A percentile compares a stretch with the other conserved stretches of the same genome.
phyloP scores from a whole-genome alignment of 2,329 filamentous ascomycete genomes.

The Penicillium sp. region DNA sequence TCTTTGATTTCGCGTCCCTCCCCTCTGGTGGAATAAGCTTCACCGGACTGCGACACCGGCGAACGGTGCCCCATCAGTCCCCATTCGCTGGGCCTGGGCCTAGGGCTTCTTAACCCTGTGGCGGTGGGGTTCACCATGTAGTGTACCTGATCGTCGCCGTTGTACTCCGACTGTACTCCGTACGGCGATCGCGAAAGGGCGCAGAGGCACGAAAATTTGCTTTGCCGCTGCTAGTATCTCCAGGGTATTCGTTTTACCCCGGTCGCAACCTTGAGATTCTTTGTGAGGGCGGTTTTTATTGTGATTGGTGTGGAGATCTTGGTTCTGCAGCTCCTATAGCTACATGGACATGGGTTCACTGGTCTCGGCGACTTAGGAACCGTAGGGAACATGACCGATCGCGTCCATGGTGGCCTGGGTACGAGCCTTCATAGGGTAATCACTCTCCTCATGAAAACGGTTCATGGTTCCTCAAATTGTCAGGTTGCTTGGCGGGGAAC shows the following conservation, averaged over 20 bases:
- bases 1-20: not conserved
- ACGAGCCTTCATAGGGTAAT: not conserved
- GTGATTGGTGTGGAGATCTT: not conserved
- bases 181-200: not conserved
- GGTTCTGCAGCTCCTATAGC: not conserved
- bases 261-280: not conserved
- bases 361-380: not conserved
- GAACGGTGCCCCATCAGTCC: not conserved
- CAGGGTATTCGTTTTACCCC: not conserved
- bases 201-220: not conserved
- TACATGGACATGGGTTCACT: not conserved
- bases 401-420: not conserved
- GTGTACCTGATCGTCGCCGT: not conserved
- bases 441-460: not conserved
- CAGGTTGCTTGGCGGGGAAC: not conserved
- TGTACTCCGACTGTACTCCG: not conserved
- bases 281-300: not conserved
- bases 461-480: not conserved
- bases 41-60: not conserved
- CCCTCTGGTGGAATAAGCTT: not conserved
- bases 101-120: not conserved
- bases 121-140: not conserved
- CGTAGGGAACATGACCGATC: not conserved
- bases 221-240: not conserved
- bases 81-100: not conserved